Evolutionary conservation across 2,329 filamentous ascomycete species (phyloP).

Genomic region (Hymenoscyphus occultus): DNA sequence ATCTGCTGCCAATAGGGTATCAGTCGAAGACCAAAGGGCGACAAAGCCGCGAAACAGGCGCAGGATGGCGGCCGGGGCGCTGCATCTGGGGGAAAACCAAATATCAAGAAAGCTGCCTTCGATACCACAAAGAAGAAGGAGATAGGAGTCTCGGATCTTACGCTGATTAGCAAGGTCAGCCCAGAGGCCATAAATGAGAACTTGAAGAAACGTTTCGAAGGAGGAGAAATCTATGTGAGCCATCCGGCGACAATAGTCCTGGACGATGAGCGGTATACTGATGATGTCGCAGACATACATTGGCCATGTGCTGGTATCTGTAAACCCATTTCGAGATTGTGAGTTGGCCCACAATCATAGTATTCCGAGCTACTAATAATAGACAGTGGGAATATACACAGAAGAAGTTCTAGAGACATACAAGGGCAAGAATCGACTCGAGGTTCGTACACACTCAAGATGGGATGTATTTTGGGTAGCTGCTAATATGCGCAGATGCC

Average conservation of each 20-base stretch:
- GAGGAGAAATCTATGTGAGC: slow-evolving; percentile 84
- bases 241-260: neutral
- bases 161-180: slow-evolving; percentile 95
- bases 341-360: slow-evolving; percentile 36
- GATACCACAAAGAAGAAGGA: slow-evolving; percentile 99
- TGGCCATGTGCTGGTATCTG: slow-evolving; percentile 97
- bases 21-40: slow-evolving; percentile 37
- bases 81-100: slow-evolving; percentile 42
- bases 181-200: slow-evolving; percentile 99
- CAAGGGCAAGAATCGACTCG: slow-evolving; percentile 92
- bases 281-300: slow-evolving; percentile 73
- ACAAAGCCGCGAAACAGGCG: slow-evolving; percentile 32
- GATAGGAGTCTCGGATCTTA: slow-evolving; percentile 96
- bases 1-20: slow-evolving; percentile 28
- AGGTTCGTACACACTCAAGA: slow-evolving; percentile 47
- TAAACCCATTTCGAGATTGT: slow-evolving; percentile 94
- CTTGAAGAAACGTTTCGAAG: slow-evolving; percentile 95
- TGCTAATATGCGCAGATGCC: slow-evolving; percentile 52
- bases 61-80: slow-evolving; percentile 27
- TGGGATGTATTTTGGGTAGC: neutral
- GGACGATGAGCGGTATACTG: slow-evolving; percentile 11
- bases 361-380: slow-evolving; percentile 37
- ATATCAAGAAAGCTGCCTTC: slow-evolving; percentile 93
- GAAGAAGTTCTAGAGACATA: slow-evolving; percentile 91
- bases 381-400: slow-evolving; percentile 87